Conservation (phyloP, 78 protist genomes). For the Dictyostelium firmibasis region DNA sequence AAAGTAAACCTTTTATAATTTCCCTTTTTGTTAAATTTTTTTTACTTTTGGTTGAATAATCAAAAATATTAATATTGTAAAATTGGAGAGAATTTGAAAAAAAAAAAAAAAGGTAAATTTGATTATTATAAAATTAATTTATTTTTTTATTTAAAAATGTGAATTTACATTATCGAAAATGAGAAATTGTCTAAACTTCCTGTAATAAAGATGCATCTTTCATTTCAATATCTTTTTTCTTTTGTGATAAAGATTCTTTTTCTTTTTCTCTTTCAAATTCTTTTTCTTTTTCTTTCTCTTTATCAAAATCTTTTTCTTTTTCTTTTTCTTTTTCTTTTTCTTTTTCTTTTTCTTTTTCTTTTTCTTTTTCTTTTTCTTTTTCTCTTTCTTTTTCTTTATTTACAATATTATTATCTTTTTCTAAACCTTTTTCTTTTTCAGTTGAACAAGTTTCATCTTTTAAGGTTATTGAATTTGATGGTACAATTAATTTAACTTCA, state of each 20-base stretch:
- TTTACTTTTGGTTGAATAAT: no score
- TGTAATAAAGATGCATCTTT: not conserved
- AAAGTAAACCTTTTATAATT: no score
- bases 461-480: not conserved
- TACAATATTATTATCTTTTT: not conserved
- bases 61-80: no score
- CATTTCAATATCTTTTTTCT: slow-evolving; percentile 10
- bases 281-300: not conserved
- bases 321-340: not conserved
- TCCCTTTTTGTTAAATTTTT: no score
- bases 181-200: not conserved
- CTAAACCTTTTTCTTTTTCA: not conserved
- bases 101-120: no score
- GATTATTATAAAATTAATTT: not conserved
- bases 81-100: no score
- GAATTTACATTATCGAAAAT: not conserved
- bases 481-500: not conserved
- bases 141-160: not conserved
- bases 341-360: not conserved
- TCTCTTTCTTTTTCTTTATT: not conserved
- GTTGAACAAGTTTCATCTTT: not conserved
- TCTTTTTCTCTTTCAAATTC: not conserved
- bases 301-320: not conserved
- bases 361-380: not conserved
- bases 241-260: not conserved